Percentiles rank a stretch among this genome's conserved stretches.
phyloP scores from a whole-genome alignment of 805 yeast genomes.

The Kuraishia capsulata region DNA sequence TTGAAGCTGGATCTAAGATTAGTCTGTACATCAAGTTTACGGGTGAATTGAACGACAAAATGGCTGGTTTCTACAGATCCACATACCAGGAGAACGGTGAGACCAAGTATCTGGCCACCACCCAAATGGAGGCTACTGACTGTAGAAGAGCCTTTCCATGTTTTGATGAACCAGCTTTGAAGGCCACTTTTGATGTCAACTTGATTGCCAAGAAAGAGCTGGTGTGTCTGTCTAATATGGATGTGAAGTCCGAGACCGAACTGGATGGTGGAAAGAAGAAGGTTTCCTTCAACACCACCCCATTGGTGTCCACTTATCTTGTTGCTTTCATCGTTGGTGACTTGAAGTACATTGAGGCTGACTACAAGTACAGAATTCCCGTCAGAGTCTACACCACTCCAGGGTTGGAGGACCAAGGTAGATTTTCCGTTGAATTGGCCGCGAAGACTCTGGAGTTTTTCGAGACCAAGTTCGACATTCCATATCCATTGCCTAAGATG shows the following conservation, averaged over 20 bases:
- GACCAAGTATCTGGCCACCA: conserved; percentile 67
- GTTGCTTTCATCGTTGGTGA: conserved; percentile 82
- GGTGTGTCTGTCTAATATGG: conserved; percentile 66
- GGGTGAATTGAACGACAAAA: conserved; percentile 63
- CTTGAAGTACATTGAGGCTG: conserved; percentile 56
- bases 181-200: conserved; percentile 61
- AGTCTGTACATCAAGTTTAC: conserved; percentile 41
- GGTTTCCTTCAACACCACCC: conserved; percentile 65
- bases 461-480: conserved; percentile 63
- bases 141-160: conserved; percentile 85
- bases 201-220: conserved; percentile 46
- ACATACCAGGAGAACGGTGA: conserved; percentile 52
- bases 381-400: conserved; percentile 77
- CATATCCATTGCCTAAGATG: conserved; percentile 66
- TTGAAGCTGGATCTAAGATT: conserved; percentile 28
- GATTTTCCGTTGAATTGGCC: conserved; percentile 65
- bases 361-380: conserved; percentile 53
- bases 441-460: conserved; percentile 69
- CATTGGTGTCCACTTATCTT: conserved; percentile 76
- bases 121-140: conserved; percentile 84
- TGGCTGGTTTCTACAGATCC: conserved; percentile 79
- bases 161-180: conserved; percentile 76
- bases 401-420: conserved; percentile 64
- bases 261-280: conserved; percentile 38
- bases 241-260: conserved; percentile 39